Percentiles rank a stretch among this genome's conserved stretches.
phyloP scores from a whole-genome alignment of 1,284 basidiomycete species.

The Heterobasidion occidentale region DNA sequence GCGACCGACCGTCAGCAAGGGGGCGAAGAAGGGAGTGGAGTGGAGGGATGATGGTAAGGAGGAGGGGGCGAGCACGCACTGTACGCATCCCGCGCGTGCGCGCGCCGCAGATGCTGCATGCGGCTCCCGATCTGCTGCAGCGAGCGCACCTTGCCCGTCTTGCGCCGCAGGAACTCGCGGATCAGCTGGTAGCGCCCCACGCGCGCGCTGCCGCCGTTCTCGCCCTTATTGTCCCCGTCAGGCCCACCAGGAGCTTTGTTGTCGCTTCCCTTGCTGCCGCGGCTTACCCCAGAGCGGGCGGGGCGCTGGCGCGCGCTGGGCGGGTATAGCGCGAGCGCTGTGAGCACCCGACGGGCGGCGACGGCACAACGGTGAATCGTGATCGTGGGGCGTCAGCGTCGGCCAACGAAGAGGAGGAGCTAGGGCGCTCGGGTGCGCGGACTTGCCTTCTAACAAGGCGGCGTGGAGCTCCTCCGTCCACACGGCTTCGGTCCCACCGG shows the following conservation, averaged over 20 bases:
- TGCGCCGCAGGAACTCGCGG: conserved; percentile 11
- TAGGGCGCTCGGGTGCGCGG: conserved; percentile 4
- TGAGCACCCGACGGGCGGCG: background rate
- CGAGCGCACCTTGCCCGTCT: conserved; percentile 12
- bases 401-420: background rate
- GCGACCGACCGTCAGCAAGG: no score
- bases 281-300: no score
- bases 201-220: conserved; percentile 1
- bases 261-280: background rate
- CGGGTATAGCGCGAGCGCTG: conserved; percentile 12
- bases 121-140: conserved; percentile 15
- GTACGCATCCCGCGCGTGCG: conserved; percentile 8
- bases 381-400: background rate
- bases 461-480: conserved; percentile 12
- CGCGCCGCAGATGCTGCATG: conserved; percentile 10
- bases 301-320: conserved; percentile 1
- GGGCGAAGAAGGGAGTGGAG: no score
- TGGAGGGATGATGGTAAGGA: no score
- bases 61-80: conserved; percentile 4
- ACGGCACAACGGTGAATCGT: no score
- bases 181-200: conserved; percentile 14
- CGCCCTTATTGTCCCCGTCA: background rate
- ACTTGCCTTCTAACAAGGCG: conserved; percentile 11
- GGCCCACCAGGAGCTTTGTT: conserved; percentile 6
- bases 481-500: conserved; percentile 11